These are phyloP conservation scores for Cenchrus fungigraminus DNA, from an alignment of 176 grass and related monocot genomes.

Conservation along the genomic window DNA sequence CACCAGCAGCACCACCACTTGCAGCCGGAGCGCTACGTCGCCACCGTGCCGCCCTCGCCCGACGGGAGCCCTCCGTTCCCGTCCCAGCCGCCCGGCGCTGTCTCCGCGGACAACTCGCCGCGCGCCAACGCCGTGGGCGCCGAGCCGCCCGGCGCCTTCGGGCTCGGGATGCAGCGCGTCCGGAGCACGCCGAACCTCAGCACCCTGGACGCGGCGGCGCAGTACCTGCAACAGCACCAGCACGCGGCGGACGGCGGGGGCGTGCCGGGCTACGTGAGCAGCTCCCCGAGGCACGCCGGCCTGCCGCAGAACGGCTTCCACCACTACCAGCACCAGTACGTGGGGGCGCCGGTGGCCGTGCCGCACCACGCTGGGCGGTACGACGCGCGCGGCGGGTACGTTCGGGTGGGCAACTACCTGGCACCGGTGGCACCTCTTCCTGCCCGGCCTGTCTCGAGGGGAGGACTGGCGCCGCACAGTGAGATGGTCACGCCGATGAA, in stretches of 20 bases:
- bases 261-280: not conserved
- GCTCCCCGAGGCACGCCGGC: conserved; percentile 19
- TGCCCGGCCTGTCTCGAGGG: conserved; percentile 20
- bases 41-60: conserved; percentile 42
- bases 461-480: conserved; percentile 13
- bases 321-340: conserved; percentile 34
- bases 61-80: conserved; percentile 41
- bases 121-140: conserved; percentile 37
- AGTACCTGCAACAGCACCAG: conserved; percentile 27
- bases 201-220: conserved; percentile 29
- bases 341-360: not conserved
- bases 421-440: conserved; percentile 31
- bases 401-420: conserved; percentile 31
- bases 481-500: conserved; percentile 52
- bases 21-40: conserved; percentile 44
- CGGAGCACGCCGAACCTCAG: conserved; percentile 63
- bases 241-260: conserved; percentile 27
- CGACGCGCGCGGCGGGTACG: conserved; percentile 45
- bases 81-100: conserved; percentile 8
- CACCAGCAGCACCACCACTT: not conserved
- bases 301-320: conserved; percentile 18
- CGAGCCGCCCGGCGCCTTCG: not conserved
- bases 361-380: conserved; percentile 26
- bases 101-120: conserved; percentile 61
- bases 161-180: conserved; percentile 57